Conservation (phyloP, 2,329 filamentous ascomycete genomes). For the Penicillium brasilianum region DNA sequence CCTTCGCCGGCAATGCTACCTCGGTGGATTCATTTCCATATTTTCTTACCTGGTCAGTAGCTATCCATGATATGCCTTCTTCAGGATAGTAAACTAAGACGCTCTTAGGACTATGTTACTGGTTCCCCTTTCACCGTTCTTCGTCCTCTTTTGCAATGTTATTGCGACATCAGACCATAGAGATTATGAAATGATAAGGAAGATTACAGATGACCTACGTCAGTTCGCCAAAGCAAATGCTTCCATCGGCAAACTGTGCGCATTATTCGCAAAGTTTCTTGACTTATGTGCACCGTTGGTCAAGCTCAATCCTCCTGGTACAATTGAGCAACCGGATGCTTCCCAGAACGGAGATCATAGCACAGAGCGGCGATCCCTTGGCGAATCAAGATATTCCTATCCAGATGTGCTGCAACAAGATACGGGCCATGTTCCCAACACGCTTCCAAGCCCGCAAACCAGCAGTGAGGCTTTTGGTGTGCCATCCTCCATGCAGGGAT, state of each 20-base stretch:
- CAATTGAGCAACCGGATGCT: neutral
- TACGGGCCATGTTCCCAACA: neutral
- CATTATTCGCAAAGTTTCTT: slow-evolving; percentile 31
- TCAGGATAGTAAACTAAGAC: neutral
- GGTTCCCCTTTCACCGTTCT: slow-evolving; percentile 29
- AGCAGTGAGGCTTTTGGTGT: slow-evolving; percentile 8
- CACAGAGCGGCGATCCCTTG: neutral
- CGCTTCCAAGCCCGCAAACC: slow-evolving; percentile 7
- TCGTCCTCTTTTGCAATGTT: slow-evolving; percentile 32
- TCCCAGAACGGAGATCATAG: neutral
- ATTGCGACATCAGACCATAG: slow-evolving; percentile 29
- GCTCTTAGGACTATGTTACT: slow-evolving; percentile 30
- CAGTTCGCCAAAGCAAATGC: slow-evolving; percentile 29
- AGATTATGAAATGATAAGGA: slow-evolving; percentile 32
- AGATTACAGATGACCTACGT: slow-evolving; percentile 29
- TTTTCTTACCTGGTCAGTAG: slow-evolving; percentile 29
- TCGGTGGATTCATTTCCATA: slow-evolving; percentile 29
- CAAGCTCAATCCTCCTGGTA: slow-evolving; percentile 7
- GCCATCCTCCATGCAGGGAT: slow-evolving; percentile 22
- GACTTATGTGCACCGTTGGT: slow-evolving; percentile 29
- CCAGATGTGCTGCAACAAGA: slow-evolving; percentile 13
- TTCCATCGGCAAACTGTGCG: slow-evolving; percentile 29
- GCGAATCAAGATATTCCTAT: slow-evolving; percentile 5
- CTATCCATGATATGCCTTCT: neutral
- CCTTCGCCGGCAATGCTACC: slow-evolving; percentile 19